phyloP scores from a whole-genome alignment of 768 basidiomycete species.

The Leccinum barrowsii region DNA sequence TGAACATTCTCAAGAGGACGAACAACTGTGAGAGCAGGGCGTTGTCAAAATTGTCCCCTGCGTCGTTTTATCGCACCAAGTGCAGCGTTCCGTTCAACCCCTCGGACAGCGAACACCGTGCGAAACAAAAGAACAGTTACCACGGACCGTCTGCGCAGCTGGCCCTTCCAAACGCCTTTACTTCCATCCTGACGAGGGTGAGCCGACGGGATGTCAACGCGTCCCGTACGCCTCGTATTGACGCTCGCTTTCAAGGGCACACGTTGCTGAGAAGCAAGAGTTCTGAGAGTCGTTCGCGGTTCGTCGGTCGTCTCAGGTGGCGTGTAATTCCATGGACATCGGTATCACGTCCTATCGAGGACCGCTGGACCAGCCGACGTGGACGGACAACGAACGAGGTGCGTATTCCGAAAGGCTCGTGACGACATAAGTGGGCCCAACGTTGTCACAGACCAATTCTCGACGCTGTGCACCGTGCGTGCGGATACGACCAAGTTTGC shows the following conservation, averaged over 20 bases:
- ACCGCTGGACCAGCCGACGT: constrained; percentile 21
- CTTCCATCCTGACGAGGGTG: constrained; percentile 42
- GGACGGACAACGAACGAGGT: constrained; percentile 36
- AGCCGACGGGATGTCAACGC: background rate
- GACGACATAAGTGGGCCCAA: background rate
- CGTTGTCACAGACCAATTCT: constrained; percentile 27
- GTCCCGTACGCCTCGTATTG: background rate
- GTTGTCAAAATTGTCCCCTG: constrained; percentile 26
- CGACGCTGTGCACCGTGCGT: constrained; percentile 33
- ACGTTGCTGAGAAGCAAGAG: constrained; percentile 42
- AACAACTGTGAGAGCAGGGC: constrained; percentile 26
- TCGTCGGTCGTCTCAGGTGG: constrained; percentile 22
- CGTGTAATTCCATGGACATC: constrained; percentile 19
- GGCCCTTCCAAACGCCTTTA: constrained; percentile 39
- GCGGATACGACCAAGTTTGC: constrained; percentile 34
- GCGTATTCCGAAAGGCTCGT: background rate
- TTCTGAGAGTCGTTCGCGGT: constrained; percentile 38
- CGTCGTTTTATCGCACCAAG: constrained; percentile 18
- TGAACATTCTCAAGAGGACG: constrained; percentile 18
- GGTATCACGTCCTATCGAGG: constrained; percentile 34
- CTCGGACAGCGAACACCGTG: constrained; percentile 38
- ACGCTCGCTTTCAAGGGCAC: constrained; percentile 35
- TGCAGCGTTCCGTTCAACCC: constrained; percentile 36
- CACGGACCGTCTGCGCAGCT: constrained; percentile 37
- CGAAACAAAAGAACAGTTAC: constrained; percentile 31